Evolutionary conservation across 106 monocot species (phyloP), one percentile per base, ranked within the genome.

Genomic region (Dendrobium catenatum): DNA sequence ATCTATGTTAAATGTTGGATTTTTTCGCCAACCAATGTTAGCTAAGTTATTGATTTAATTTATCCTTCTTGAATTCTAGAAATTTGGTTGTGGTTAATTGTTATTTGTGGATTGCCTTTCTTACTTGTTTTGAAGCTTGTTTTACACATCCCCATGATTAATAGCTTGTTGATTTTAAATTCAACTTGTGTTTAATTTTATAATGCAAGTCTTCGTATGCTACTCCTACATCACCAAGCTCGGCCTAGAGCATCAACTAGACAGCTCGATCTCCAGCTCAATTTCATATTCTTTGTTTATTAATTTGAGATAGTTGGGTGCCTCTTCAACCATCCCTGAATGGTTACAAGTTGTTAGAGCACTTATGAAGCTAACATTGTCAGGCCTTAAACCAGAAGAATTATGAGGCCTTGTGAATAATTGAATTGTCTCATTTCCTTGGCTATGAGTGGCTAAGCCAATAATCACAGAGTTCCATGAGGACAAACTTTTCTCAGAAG

Each of bases 381-480:
- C 89, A 0, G 89, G 89, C 16, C 31, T 68, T 13, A 89, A 48
- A 0, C 84, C 58, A 0, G 72, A 78, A 0, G n/a, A 15, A 68
- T 68, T 6, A 55, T 40, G n/a, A 10, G 88, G 78, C 48, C 40
- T 81, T 2, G 49, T 41, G 76, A 94, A 94, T 68, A 89, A 29
- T 4, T 26, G n/a, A 42, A 81, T 73, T 10, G 91, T 88, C 55
- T 89, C 83, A 18, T 75, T 18, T 4, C 79, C 84, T 16, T n/a
- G 74, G 1, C 91, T 84, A 24, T 94, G 88, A 5, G 76, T 44
- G 37, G 83, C 89, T 4, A 91, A 72, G 4, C 83, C 91, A 4
- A 11, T 67, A 68, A 89, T 91, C 79, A 94, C 81, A 4, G 88
- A 67, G 74, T 94, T 94, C 91, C 88, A 91, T 1, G 89, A 80